Evolutionary conservation across 2,329 filamentous ascomycete species (phyloP), one percentile per base, ranked within the genome.

Genomic region (Aspergillus aculeatus): DNA sequence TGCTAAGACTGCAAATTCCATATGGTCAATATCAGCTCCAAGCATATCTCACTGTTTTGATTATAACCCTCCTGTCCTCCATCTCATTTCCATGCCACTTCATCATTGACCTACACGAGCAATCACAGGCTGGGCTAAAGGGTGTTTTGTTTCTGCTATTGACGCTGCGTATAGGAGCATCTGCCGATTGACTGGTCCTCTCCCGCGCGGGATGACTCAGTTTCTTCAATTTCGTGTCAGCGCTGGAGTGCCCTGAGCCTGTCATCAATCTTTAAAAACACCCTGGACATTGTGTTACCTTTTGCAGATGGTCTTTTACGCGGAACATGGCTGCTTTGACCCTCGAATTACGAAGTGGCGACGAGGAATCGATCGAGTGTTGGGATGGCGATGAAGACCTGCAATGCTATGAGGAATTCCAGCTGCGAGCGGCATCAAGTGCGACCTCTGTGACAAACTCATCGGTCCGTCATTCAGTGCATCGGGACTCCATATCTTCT

Each of bases 401-500:
- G 32, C 78, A 81, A 67, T 78, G 78, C 60, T 71, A 73, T 47
- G 79, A 81, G 47, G 78, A 79, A 51, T 68, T 79, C 41, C 78
- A 81, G 24, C 74, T 81, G 50, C 77, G 78, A 48, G 71, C 75
- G 52, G 72, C 75, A 26, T 82, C 80, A 24, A 77, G 75, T 32
- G 74, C 78, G 48, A 80, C 79, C 11, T 80, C 79, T 10, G 69
- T 80, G 44, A 75, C 78, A 14, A 78, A 75, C 32, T 77, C 74
- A 44, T 80, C 78, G 50, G 66, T 76, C 50, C 74, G 75, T 29
- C 75, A 73, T 35, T 78, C 76, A 12, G 75, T 73, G 61, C 83
- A 86, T 62, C 86, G 90, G 64, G 89, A 92, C 69, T 92, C 90
- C 19, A 86, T 89, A 58, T 96, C 93, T 1, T 96, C 91, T 60